These are phyloP conservation scores for Rubia balearica DNA, from an alignment of 305 asterid genomes.

Conservation along the genomic window DNA sequence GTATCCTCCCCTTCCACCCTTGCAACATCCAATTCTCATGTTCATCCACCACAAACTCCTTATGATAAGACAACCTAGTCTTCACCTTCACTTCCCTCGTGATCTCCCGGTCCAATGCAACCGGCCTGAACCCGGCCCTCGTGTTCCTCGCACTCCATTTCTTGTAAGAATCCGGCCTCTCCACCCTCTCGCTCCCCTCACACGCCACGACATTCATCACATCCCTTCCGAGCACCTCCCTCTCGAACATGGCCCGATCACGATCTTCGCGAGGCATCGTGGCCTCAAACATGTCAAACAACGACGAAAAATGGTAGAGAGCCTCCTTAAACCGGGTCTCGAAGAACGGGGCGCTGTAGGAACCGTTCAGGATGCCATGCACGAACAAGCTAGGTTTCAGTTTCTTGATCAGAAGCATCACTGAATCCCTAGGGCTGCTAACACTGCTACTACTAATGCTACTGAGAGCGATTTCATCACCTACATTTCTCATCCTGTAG, in stretches of 20 bases:
- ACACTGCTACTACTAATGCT: neutral
- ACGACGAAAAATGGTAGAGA: slow-evolving; percentile 64
- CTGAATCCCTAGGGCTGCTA: slow-evolving; percentile 56
- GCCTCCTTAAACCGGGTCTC: slow-evolving; percentile 86
- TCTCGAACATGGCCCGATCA: slow-evolving; percentile 58
- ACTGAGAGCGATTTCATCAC: slow-evolving; percentile 49
- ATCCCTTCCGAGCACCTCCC: slow-evolving; percentile 64
- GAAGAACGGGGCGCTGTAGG: slow-evolving; percentile 59
- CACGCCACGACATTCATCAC: slow-evolving; percentile 76
- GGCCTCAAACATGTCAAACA: slow-evolving; percentile 79
- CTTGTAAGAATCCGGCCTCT: slow-evolving; percentile 82
- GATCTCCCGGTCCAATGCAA: slow-evolving; percentile 38
- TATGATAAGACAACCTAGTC: slow-evolving; percentile 48
- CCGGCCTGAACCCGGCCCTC: slow-evolving; percentile 55
- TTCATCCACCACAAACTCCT: slow-evolving; percentile 40
- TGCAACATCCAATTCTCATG: slow-evolving; percentile 31
- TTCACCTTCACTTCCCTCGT: slow-evolving; percentile 36
- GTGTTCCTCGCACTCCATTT: slow-evolving; percentile 51
- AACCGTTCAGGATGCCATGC: slow-evolving; percentile 46
- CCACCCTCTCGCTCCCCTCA: slow-evolving; percentile 83
- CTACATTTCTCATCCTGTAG: slow-evolving; percentile 45
- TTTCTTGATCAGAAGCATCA: slow-evolving; percentile 42
- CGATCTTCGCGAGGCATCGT: slow-evolving; percentile 54
- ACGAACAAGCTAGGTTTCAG: slow-evolving; percentile 60
- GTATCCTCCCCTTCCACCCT: slow-evolving; percentile 32